Base-by-base conservation (phyloP, 2,329 filamentous ascomycete species). In the Raffaelea deltoideospora region DNA sequence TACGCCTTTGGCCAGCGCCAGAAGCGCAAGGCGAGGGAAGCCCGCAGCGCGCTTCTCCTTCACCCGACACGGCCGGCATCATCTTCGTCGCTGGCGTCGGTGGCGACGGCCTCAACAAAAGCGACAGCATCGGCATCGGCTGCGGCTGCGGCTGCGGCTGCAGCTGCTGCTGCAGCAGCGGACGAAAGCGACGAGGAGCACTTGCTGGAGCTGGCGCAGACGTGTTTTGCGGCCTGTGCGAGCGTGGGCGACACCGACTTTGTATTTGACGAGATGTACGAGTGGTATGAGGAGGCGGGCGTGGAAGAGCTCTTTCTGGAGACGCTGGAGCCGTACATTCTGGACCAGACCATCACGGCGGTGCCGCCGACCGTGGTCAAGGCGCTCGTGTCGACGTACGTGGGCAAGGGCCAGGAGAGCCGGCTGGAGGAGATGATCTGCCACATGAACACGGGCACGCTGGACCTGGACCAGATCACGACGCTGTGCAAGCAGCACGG, bases 401-500 rank as follows among this genome's bases (percentile, higher is more conserved):
- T 86, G 15, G 67, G 66, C 28, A 79, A 76, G 42, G 83, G 82
- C 33, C 74, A 80, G 48, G 79, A 87, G 47, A 72, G 71, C 42
- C 76, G 79, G 10, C 65, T 98, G 8, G 92, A 98, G 58, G 88
- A 96, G 56, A 80, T 96, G 55, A 81, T 98, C 23, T 96, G 88
- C 53, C 79, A 88, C 45, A 79, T 98, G 59, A 80, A 94, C 48
- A 93, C 88, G 2, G 65, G 73, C 13, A 94, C 86, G 0, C 76
- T 98, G 52, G 92, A 98, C 53, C 76, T 98, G 46, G 88, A 98
- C 53, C 84, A 96, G 55, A 76, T 93, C 40, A 95, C 88, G 0
- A 70, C 72, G 11, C 65, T 98, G 19, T 98, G 90, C 66, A 93
- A 90, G 54, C 79, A 88, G 52, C 78, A 96, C 54, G 75, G 80